These are phyloP conservation scores for Xerocomellus amylosporus DNA, from an alignment of 768 basidiomycete genomes.

Conservation along the genomic window DNA sequence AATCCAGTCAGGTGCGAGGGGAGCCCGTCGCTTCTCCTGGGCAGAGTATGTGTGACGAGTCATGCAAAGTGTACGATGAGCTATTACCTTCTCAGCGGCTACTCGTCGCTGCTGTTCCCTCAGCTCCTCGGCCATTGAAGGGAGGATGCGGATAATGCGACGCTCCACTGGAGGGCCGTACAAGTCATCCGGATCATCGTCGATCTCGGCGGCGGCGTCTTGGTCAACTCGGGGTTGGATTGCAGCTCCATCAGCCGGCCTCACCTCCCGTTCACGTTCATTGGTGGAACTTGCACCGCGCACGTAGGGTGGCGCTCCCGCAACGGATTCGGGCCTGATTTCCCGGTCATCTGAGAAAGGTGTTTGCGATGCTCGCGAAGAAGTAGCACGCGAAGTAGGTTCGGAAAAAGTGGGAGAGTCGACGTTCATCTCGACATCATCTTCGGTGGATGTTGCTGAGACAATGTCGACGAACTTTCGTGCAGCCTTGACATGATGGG, in stretches of 20 bases:
- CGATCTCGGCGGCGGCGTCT: neutral
- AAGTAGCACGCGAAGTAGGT: neutral
- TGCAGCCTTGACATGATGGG: neutral
- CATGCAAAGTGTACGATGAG: neutral
- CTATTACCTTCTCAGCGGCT: conserved; percentile 16
- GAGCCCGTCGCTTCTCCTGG: conserved; percentile 14
- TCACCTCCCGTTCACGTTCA: neutral
- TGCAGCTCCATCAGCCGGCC: neutral
- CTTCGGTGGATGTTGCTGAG: neutral
- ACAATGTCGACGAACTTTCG: neutral
- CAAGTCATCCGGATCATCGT: conserved; percentile 27
- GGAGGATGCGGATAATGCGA: conserved; percentile 26
- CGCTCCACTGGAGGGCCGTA: conserved; percentile 29
- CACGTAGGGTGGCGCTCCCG: neutral
- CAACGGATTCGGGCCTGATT: neutral
- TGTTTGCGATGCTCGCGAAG: neutral
- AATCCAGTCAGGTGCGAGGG: conserved; percentile 28
- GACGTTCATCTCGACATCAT: conserved; percentile 15
- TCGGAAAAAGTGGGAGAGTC: neutral
- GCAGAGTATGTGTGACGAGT: neutral
- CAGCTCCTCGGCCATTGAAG: conserved; percentile 25
- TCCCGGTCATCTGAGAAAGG: neutral
- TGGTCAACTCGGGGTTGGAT: conserved; percentile 1
- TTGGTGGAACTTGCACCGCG: neutral
- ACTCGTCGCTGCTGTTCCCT: conserved; percentile 20